Evolutionary conservation across 805 yeast genomes (phyloP).

Genomic region (Cyberlindnera lachancei): DNA sequence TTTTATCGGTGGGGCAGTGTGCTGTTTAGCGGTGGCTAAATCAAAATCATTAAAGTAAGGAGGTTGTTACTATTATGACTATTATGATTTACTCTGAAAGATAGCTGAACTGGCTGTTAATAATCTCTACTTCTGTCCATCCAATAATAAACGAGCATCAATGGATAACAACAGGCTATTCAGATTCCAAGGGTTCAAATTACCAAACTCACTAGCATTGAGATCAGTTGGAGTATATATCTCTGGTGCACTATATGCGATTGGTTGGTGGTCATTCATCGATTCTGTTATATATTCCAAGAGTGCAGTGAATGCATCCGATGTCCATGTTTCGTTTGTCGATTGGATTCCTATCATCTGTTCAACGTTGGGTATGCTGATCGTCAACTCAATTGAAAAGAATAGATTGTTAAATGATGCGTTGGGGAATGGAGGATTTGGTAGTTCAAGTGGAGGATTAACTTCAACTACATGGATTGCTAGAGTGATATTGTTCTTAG

Average conservation of each 20-base stretch:
- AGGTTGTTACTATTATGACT: too few species aligned
- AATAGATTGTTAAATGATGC: constrained; percentile 30
- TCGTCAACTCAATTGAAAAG: constrained; percentile 44
- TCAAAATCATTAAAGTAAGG: too few species aligned
- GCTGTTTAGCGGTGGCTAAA: too few species aligned
- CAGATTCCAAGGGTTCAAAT: constrained; percentile 53
- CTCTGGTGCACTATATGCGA: constrained; percentile 71
- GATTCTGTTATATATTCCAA: constrained; percentile 86
- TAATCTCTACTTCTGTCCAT: too few species aligned
- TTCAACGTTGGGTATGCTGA: constrained; percentile 82
- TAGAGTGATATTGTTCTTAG: constrained; percentile 79
- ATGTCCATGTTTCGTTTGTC: constrained; percentile 80
- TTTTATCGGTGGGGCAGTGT: too few species aligned
- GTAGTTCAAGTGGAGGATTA: too few species aligned
- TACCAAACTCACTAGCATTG: constrained; percentile 65
- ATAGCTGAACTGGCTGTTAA: too few species aligned
- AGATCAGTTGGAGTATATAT: constrained; percentile 69
- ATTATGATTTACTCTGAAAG: too few species aligned
- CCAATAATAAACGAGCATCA: too few species aligned
- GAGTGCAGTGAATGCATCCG: constrained; percentile 77
- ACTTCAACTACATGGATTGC: constrained; percentile 84
- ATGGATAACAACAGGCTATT: constrained; percentile 47
- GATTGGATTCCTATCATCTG: constrained; percentile 96
- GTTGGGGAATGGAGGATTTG: constrained; percentile 26
- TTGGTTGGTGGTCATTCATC: constrained; percentile 83